Evolutionary conservation across 2,329 filamentous ascomycete genomes (phyloP).

Genomic region (Colletotrichum orchidophilum): DNA sequence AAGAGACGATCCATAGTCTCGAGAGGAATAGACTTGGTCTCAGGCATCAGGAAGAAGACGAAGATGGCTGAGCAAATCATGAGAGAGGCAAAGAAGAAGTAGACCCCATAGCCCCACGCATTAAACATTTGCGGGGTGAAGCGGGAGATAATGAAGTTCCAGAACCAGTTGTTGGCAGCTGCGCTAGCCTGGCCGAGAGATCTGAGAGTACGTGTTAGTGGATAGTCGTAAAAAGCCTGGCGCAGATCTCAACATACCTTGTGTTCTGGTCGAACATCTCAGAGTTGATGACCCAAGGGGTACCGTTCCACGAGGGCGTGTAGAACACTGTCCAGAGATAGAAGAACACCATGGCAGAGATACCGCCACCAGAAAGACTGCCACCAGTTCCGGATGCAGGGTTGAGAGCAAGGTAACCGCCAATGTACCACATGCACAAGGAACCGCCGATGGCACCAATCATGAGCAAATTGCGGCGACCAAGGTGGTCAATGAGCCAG

Average conservation of each 20-base stretch:
- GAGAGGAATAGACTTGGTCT: constrained; percentile 72
- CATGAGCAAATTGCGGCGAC: constrained; percentile 68
- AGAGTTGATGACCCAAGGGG: constrained; percentile 78
- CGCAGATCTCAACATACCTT: constrained; percentile 1
- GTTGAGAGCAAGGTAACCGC: constrained; percentile 61
- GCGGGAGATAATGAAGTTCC: constrained; percentile 74
- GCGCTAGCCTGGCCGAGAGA: constrained; percentile 78
- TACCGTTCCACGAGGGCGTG: constrained; percentile 75
- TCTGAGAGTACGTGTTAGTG: constrained; percentile 52
- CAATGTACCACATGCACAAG: constrained; percentile 69
- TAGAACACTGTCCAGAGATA: constrained; percentile 78
- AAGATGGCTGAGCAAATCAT: constrained; percentile 68
- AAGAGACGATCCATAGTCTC: constrained; percentile 74
- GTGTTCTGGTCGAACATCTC: constrained; percentile 78
- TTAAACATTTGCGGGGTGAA: constrained; percentile 75
- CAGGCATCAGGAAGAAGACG: constrained; percentile 70
- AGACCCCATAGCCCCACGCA: constrained; percentile 69
- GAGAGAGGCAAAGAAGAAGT: constrained; percentile 74
- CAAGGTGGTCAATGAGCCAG: constrained; percentile 70
- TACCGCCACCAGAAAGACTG: constrained; percentile 55
- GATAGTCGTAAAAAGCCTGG: neutral
- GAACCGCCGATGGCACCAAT: constrained; percentile 67
- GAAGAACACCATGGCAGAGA: constrained; percentile 74
- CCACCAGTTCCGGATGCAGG: constrained; percentile 40
- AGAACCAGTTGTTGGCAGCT: constrained; percentile 77